Conservation (phyloP, 352 stramenopile genomes). For the Phytophthora megakarya region DNA sequence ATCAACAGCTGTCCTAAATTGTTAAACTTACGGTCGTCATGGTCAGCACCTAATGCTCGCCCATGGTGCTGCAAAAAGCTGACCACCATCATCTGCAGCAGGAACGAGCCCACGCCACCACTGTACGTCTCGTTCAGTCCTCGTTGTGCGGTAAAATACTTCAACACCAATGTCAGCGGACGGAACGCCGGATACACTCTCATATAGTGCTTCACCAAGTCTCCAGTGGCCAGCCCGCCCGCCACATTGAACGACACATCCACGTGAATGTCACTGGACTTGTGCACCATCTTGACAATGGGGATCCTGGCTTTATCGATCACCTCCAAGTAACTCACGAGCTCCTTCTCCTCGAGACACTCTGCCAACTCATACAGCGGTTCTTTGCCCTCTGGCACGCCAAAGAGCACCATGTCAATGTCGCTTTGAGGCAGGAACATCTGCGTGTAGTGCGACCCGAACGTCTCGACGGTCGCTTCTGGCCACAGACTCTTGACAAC, state of each 20-base stretch:
- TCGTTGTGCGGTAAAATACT: slow-evolving; percentile 95
- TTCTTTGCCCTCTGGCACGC: slow-evolving; percentile 58
- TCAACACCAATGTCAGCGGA: slow-evolving; percentile 94
- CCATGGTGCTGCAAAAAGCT: slow-evolving; percentile 94
- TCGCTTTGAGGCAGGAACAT: slow-evolving; percentile 93
- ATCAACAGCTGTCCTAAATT: slow-evolving; percentile 94
- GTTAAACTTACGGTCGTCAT: slow-evolving; percentile 75
- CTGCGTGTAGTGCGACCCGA: slow-evolving; percentile 93
- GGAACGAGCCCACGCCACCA: slow-evolving; percentile 93
- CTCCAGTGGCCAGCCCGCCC: slow-evolving; percentile 80
- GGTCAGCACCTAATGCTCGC: slow-evolving; percentile 48
- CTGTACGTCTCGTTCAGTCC: slow-evolving; percentile 95
- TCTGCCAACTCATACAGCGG: slow-evolving; percentile 58
- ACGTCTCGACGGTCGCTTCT: slow-evolving; percentile 82
- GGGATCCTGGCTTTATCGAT: slow-evolving; percentile 95
- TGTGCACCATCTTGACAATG: slow-evolving; percentile 96
- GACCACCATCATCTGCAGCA: slow-evolving; percentile 96
- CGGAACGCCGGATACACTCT: slow-evolving; percentile 90
- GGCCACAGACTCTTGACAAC: slow-evolving; percentile 66
- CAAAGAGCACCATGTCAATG: slow-evolving; percentile 94
- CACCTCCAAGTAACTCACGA: slow-evolving; percentile 93
- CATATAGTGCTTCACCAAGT: slow-evolving; percentile 92
- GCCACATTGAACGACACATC: slow-evolving; percentile 94
- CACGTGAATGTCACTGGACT: slow-evolving; percentile 85
- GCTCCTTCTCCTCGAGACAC: slow-evolving; percentile 61